Evolutionary conservation across 495 filamentous ascomycete species (phyloP), one percentile per base, ranked within the genome.

Genomic region (Bryoglossum gracile): DNA sequence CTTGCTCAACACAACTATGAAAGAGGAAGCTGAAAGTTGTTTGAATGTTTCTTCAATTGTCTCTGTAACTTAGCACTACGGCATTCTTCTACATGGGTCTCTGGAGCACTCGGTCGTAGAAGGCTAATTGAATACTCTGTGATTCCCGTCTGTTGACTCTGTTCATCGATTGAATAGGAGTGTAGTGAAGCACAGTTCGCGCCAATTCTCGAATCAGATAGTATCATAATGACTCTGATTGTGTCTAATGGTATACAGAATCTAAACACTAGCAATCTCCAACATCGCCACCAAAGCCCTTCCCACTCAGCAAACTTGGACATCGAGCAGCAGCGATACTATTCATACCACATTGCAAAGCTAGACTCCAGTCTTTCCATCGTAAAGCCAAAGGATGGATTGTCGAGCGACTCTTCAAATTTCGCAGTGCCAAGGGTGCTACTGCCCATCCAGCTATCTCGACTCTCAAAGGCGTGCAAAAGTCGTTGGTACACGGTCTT

Each of bases 231-330:
- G n/a, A n/a, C n/a, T n/a, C n/a, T n/a, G n/a, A n/a, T 13, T 30
- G 6, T 30, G 13, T 30, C 26, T 6, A 30, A 30, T 30, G 26
- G 26, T 13, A 13, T 30, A 30, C 14, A 4, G 4, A 42, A 48
- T 65, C 63, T 19, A 73, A 53, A 58, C 70, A 73, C 51, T 70
- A 65, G 53, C 69, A 73, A 45, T 66, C 65, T 38, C 43, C 59
- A 6, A 63, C 54, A 13, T 35, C 46, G 13, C 64, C 65, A 19
- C 51, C 57, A 3, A 40, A 43, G 8, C 58, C 28, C 49, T 40
- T 62, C 21, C 67, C 66, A 49, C 50, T 63, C 33, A 67, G 38
- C 13, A 72, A 48, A 34, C 46, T 60, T 22, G 68, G 64, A 56
- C 70, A 73, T 17, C 48, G 61, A 41, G 43, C 30, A 16, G 60